Base-by-base conservation (phyloP, 257 asterid species). In the Lithospermum erythrorhizon region DNA sequence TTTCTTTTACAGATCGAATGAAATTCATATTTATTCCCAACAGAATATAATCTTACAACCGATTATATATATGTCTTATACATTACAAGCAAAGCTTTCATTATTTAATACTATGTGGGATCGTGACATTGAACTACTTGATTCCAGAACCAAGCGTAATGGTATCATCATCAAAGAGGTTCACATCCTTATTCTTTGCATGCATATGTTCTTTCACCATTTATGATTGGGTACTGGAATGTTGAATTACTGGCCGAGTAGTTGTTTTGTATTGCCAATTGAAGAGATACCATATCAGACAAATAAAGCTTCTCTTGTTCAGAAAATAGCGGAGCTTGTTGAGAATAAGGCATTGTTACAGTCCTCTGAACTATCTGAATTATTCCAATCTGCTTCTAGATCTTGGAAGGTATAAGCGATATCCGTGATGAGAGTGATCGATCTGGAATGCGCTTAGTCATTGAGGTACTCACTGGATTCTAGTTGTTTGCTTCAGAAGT, bases 391-490 rank as follows among this genome's bases (percentile, higher is more conserved):
- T 73, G 75, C 68, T 76, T 49, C 51, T 63, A 93, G 98, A 76
- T 16, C 67, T 76, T 93, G 84, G 97, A 93, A 78, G 98, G 98
- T 54, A 85, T 93, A 70, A 93, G 94, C 76, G 98, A 89, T 72
- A 86, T 93, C 69, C 97, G 98, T 6, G 98, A 93, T 79, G 98
- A 93, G 86, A 93, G 98, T 81, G 97, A 93, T 73, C 88, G 98
- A 64, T 75, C 87, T 55, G 98, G 98, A 51, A 89, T 93, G 97
- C 97, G 97, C 19, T 64, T 93, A 59, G 97, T 93, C 71, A 83
- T 93, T 70, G 98, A 93, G 98, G 98, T 89, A 84, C 3, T 13
- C 37, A 22, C 20, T 23, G 13, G 21, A 19, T 56, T 56, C 15
- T 56, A 11, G 19, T 24, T 23, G 37, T 25, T 56, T 18, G 17